Percentiles rank a stretch among this genome's conserved stretches.
Evolutionary conservation across 208 protist genomes (phyloP).

Genomic region (Crithidia thermophila): DNA sequence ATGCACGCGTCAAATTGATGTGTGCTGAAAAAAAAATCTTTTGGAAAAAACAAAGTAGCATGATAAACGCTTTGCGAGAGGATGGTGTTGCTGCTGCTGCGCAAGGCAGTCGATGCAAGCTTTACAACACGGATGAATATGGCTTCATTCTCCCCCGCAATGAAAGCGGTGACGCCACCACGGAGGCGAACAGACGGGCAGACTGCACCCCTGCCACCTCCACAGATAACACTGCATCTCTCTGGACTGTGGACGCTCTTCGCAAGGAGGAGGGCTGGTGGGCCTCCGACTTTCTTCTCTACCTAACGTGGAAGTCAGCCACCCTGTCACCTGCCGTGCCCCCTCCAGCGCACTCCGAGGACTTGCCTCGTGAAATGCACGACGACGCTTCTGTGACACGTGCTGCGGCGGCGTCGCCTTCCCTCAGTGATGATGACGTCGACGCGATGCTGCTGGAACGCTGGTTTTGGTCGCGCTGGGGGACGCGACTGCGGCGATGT

Average conservation of each 20-base stretch:
- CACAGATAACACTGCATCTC: background rate
- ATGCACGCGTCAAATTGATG: too few species aligned
- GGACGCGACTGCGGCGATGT: constrained; percentile 11
- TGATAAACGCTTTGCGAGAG: too few species aligned
- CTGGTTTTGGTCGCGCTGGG: constrained; percentile 25
- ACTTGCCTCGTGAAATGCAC: background rate
- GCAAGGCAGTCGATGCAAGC: too few species aligned
- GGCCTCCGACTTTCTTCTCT: constrained; percentile 16
- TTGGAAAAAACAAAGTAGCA: too few species aligned
- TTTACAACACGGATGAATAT: too few species aligned
- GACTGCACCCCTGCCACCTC: background rate
- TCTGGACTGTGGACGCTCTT: background rate
- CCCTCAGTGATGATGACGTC: too few species aligned
- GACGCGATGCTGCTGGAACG: constrained; percentile 1
- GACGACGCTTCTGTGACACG: background rate
- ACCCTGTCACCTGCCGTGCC: background rate
- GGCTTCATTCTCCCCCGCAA: too few species aligned
- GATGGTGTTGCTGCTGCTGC: too few species aligned
- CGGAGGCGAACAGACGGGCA: background rate
- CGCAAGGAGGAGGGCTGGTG: constrained; percentile 14
- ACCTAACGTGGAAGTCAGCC: constrained; percentile 13
- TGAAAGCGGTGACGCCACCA: too few species aligned
- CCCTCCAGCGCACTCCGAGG: background rate
- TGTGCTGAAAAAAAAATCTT: too few species aligned
- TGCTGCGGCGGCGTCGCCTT: too few species aligned